These are phyloP conservation scores for Trametes hirsuta DNA, from an alignment of 1,284 basidiomycete genomes.

Conservation along the genomic window DNA sequence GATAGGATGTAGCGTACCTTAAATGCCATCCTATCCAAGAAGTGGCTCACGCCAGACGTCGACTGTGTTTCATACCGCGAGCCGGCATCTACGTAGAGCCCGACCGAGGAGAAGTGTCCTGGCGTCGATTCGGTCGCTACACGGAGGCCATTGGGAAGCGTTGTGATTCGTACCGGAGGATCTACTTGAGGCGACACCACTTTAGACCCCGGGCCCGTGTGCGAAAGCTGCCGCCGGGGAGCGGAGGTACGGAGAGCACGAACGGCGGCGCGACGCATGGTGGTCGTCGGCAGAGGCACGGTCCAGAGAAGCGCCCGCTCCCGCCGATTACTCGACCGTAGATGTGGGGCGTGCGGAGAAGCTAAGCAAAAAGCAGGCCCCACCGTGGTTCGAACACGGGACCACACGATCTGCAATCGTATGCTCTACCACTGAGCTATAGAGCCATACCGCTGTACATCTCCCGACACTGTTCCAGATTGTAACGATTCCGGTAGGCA, in stretches of 20 bases:
- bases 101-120: slow-evolving; percentile 94
- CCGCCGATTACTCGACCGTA: not conserved
- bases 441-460: slow-evolving; percentile 9
- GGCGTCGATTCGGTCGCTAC: slow-evolving; percentile 92
- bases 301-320: not conserved
- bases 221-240: not conserved
- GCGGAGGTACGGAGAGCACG: slow-evolving; percentile 22
- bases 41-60: slow-evolving; percentile 87
- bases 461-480: too few relatives aligned
- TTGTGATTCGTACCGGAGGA: slow-evolving; percentile 66
- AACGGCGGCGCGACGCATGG: slow-evolving; percentile 30
- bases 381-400: slow-evolving; percentile 37
- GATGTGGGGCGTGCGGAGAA: not conserved
- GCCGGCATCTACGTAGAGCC: slow-evolving; percentile 93
- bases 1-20: slow-evolving; percentile 61
- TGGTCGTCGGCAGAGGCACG: slow-evolving; percentile 5
- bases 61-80: slow-evolving; percentile 86
- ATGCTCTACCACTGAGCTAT: slow-evolving; percentile 41
- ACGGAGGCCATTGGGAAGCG: slow-evolving; percentile 88
- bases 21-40: slow-evolving; percentile 95
- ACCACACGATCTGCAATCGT: slow-evolving; percentile 38
- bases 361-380: slow-evolving; percentile 28
- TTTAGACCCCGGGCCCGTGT: slow-evolving; percentile 2
- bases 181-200: slow-evolving; percentile 25
- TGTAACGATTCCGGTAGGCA: too few relatives aligned